Evolutionary conservation across 805 yeast genomes (phyloP).

Genomic region (Candida nitratophila): DNA sequence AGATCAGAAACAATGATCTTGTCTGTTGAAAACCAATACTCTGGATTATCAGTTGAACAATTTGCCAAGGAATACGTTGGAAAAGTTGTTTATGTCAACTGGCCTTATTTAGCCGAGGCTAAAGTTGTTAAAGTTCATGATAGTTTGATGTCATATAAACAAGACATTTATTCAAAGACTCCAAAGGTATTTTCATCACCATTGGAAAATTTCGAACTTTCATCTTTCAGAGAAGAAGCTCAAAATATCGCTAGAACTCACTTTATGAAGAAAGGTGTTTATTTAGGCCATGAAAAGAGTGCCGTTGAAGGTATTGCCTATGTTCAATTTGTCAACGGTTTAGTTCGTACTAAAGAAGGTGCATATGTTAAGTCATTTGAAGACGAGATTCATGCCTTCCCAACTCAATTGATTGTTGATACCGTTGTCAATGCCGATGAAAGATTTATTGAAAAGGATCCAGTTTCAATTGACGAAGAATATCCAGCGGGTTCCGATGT

Average conservation of each 20-base stretch:
- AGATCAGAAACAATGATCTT: slow-evolving; percentile 76
- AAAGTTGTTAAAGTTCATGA: slow-evolving; percentile 59
- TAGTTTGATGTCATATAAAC: slow-evolving; percentile 40
- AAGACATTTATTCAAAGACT: slow-evolving; percentile 24
- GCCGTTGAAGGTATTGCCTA: slow-evolving; percentile 51
- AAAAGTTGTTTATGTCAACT: slow-evolving; percentile 62
- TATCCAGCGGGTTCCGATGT: slow-evolving; percentile 69
- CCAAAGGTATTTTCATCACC: slow-evolving; percentile 28
- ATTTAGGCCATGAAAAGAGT: slow-evolving; percentile 1
- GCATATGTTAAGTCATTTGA: slow-evolving; percentile 71
- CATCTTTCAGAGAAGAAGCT: slow-evolving; percentile 36
- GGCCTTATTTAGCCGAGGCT: slow-evolving; percentile 90
- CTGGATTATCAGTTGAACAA: slow-evolving; percentile 51
- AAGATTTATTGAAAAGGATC: slow-evolving; percentile 65
- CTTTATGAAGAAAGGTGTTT: slow-evolving; percentile 5
- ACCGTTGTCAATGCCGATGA: slow-evolving; percentile 65
- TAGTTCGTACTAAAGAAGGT: slow-evolving; percentile 63
- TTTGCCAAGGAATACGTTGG: slow-evolving; percentile 58
- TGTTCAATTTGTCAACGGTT: slow-evolving; percentile 73
- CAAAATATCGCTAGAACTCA: slow-evolving; percentile 12
- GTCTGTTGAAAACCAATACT: slow-evolving; percentile 46
- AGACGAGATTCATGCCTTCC: slow-evolving; percentile 45
- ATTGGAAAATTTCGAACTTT: slow-evolving; percentile 39
- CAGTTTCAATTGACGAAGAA: slow-evolving; percentile 74
- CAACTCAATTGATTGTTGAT: slow-evolving; percentile 78